Evolutionary conservation across 345 rosid genomes (phyloP).

Genomic region (Iberis pinnata): DNA sequence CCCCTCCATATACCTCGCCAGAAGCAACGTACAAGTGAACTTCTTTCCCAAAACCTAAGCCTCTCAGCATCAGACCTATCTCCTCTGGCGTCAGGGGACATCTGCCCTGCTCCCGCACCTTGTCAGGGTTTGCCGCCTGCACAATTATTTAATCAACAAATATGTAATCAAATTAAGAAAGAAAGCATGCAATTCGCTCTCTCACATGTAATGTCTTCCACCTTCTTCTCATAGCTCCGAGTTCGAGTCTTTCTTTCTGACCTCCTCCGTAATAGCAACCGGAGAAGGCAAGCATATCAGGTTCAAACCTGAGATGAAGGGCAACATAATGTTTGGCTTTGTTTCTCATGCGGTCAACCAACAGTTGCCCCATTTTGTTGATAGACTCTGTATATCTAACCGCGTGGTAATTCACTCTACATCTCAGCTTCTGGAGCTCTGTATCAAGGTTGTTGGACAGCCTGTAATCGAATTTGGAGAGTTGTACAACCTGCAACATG

Average conservation of each 20-base stretch:
- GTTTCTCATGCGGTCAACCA: slow-evolving; percentile 67
- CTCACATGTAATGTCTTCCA: slow-evolving; percentile 87
- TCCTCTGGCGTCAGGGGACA: slow-evolving; percentile 92
- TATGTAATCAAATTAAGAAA: background rate
- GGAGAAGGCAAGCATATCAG: slow-evolving; percentile 97
- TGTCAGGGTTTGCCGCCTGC: slow-evolving; percentile 72
- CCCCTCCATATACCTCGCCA: slow-evolving; percentile 87
- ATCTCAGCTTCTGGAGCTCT: slow-evolving; percentile 83
- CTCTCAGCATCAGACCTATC: slow-evolving; percentile 86
- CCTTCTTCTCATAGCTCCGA: slow-evolving; percentile 71
- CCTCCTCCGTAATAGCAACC: slow-evolving; percentile 95
- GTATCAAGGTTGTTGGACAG: slow-evolving; percentile 59
- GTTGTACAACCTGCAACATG: slow-evolving; percentile 63
- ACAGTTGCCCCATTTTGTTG: slow-evolving; percentile 49
- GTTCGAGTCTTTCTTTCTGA: slow-evolving; percentile 62
- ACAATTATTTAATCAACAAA: background rate
- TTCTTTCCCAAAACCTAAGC: slow-evolving; percentile 75
- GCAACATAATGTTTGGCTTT: slow-evolving; percentile 64
- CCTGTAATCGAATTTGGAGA: slow-evolving; percentile 89
- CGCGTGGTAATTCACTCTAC: slow-evolving; percentile 89
- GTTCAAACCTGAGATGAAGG: slow-evolving; percentile 88
- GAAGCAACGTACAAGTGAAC: slow-evolving; percentile 86
- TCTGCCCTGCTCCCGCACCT: slow-evolving; percentile 69
- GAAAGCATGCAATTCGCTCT: background rate
- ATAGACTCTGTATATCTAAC: slow-evolving; percentile 61